Conservation (phyloP, 495 filamentous ascomycete genomes). For the Platismatia glauca region DNA sequence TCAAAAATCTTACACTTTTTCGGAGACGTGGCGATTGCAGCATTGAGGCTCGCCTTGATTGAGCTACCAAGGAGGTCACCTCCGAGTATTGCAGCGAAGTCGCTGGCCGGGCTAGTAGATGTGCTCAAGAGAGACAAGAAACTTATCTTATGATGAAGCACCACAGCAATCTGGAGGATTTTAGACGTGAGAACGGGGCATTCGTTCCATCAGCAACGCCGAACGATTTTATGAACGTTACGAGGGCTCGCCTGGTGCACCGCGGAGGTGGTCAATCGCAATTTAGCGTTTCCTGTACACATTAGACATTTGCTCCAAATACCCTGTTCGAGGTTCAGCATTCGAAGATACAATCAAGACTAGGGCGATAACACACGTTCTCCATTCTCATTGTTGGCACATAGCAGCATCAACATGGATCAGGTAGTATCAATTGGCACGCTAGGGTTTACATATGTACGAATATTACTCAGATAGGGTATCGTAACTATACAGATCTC, state of each 20-base stretch:
- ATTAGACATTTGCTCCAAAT: not conserved
- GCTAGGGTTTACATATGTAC: not conserved
- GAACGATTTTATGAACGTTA: not conserved
- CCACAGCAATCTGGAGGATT: not conserved
- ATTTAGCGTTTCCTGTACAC: not conserved
- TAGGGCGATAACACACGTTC: not conserved
- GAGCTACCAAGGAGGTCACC: constrained; percentile 54
- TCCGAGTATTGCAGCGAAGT: constrained; percentile 46
- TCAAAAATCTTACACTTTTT: constrained; percentile 67
- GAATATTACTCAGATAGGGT: not conserved
- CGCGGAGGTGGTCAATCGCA: not conserved
- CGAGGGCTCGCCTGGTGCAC: not conserved
- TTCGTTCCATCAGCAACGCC: not conserved
- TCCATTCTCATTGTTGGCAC: not conserved
- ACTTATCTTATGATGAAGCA: constrained; percentile 35
- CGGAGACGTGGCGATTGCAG: constrained; percentile 56
- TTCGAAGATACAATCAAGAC: not conserved
- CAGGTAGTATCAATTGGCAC: not conserved
- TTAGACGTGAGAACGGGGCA: not conserved
- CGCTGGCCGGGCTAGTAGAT: constrained; percentile 51
- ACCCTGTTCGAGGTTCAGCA: not conserved
- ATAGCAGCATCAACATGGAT: not conserved
- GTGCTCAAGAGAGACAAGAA: constrained; percentile 51
- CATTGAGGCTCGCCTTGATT: constrained; percentile 55
- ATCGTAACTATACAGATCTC: not conserved